Base-by-base conservation (phyloP, 805 yeast genomes). In the Spathaspora passalidarum region DNA sequence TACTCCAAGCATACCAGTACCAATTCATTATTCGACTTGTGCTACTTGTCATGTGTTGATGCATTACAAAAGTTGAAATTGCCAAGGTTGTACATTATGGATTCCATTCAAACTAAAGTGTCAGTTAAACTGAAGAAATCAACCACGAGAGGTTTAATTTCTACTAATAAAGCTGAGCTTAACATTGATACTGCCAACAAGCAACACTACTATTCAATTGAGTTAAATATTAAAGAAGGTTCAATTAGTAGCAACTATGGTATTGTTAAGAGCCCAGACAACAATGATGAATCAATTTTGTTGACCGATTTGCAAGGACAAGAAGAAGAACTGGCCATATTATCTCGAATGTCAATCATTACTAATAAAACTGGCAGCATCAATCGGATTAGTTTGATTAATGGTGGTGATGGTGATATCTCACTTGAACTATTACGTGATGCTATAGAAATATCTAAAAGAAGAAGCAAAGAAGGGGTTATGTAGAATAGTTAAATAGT, bases 261-360 rank as follows among this genome's bases (percentile, higher is more conserved):
- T 10, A 63, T 85, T 1, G 36, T 42, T 71, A 9, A 71, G 72
- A 20, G 64, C 66, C 18, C 41, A 32, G 55, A 51, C 44, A 56
- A 48, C 4, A 32, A 26, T 11, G 40, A n/a, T n/a, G n/a, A n/a
- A n/a, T 14, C 44, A 17, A 23, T 49, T 18, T 55, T 88, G 13
- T 61, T 89, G 40, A 82, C 87, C 1, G 97, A 89, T 59, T 56
- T 88, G 35, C 95, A 88, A 60, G 95, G 95, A 11, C 92, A 86
- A 49, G 85, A 90, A 4, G 97, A 89, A 62, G 95, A 88, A 56
- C 57, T 69, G 10, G 73, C 82, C 25, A 73, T 84, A 2, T 65
- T 64, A 38, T 79, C 86, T 37, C 74, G 80, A 16, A 65, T 88
- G 13, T 65, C 72, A 18, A 72, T 81, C 1, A 71, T 82, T 13